phyloP scores from a whole-genome alignment of 345 rosid species.

The Gossypium raimondii region DNA sequence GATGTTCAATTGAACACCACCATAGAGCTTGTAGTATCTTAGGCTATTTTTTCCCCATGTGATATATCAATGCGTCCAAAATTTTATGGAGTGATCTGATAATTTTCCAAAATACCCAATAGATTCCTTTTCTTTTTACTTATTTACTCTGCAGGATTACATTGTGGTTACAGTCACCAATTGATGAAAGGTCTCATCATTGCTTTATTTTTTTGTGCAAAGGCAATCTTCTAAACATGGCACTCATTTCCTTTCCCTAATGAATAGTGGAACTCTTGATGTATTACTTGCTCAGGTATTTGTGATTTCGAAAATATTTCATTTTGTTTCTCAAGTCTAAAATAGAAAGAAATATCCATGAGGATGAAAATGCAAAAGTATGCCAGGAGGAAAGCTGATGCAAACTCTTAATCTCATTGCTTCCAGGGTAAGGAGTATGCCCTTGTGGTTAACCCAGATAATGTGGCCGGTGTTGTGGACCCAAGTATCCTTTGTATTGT shows the following conservation, averaged over 20 bases:
- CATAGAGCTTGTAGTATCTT: neutral
- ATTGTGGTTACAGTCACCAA: neutral
- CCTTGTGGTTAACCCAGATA: constrained; percentile 39
- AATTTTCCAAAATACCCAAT: neutral
- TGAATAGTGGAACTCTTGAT: constrained; percentile 45
- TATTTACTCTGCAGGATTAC: neutral
- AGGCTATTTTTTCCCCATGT: neutral
- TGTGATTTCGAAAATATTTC: neutral
- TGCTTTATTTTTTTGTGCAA: constrained; percentile 10
- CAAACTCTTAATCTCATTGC: constrained; percentile 5
- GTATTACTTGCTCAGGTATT: constrained; percentile 44
- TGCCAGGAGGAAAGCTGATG: neutral
- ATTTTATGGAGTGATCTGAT: neutral
- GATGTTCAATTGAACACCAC: neutral
- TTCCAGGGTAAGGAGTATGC: constrained; percentile 63
- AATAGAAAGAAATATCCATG: neutral
- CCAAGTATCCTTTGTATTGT: constrained; percentile 47
- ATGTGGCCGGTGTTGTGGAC: constrained; percentile 35
- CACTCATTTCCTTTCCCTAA: constrained; percentile 33
- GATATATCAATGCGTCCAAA: neutral
- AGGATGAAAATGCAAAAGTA: constrained; percentile 1
- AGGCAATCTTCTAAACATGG: constrained; percentile 40
- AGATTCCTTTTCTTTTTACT: neutral
- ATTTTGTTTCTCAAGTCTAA: neutral
- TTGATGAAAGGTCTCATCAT: constrained; percentile 3